phyloP scores from a whole-genome alignment of 768 basidiomycete species.

The Fibroporia radiculosa region DNA sequence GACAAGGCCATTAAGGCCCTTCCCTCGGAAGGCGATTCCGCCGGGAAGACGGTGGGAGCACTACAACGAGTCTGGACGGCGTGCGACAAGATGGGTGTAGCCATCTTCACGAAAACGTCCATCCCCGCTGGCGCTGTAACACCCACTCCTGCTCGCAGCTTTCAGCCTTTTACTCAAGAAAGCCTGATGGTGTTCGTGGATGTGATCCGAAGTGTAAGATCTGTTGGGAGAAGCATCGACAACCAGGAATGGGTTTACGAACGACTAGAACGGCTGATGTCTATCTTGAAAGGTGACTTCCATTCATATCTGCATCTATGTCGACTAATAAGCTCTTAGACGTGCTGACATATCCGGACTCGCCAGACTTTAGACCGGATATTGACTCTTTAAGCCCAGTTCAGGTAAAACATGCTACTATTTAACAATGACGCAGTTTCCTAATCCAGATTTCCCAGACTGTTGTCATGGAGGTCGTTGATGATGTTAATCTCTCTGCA shows the following conservation, averaged over 20 bases:
- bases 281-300: conserved; percentile 62
- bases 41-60: conserved; percentile 34
- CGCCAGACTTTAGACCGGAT: conserved; percentile 85
- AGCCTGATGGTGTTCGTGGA: conserved; percentile 77
- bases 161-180: conserved; percentile 68
- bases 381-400: conserved; percentile 75
- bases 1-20: conserved; percentile 71
- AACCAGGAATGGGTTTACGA: conserved; percentile 59
- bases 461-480: conserved; percentile 64
- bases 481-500: conserved; percentile 55
- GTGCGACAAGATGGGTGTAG: conserved; percentile 58
- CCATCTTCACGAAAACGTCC: conserved; percentile 29
- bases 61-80: conserved; percentile 65
- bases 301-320: background rate
- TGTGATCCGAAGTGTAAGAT: conserved; percentile 54
- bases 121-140: conserved; percentile 5
- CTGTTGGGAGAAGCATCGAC: conserved; percentile 38
- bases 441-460: conserved; percentile 35
- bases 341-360: conserved; percentile 70
- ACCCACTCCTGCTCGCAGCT: background rate
- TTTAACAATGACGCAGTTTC: background rate
- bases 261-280: conserved; percentile 60
- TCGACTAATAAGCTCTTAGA: conserved; percentile 30
- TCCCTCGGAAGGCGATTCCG: conserved; percentile 25
- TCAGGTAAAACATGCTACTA: conserved; percentile 41